Percentiles rank a stretch among this genome's conserved stretches.
Conservation (phyloP, 2,329 filamentous ascomycete genomes). For the Colletotrichum sp. region DNA sequence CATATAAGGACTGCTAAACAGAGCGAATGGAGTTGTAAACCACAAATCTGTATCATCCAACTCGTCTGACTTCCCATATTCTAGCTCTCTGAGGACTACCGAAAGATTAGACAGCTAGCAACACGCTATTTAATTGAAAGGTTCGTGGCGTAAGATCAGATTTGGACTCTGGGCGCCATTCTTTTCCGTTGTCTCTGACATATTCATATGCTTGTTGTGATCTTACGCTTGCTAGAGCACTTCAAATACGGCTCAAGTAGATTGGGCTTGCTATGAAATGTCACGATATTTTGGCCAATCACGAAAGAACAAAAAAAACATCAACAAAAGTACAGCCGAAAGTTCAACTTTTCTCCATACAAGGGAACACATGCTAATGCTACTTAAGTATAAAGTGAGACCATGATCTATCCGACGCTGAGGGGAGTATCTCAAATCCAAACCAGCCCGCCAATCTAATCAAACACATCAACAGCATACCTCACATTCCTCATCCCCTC, state of each 20-base stretch:
- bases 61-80: too few species aligned
- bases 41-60: not conserved
- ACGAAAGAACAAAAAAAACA: too few species aligned
- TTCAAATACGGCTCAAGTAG: not conserved
- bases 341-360: rapidly evolving
- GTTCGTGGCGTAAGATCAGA: not conserved
- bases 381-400: rapidly evolving
- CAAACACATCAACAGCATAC: slow-evolving; percentile 67
- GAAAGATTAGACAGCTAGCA: not conserved
- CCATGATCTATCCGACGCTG: not conserved
- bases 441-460: slow-evolving; percentile 31
- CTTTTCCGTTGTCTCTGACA: not conserved
- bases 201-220: not conserved
- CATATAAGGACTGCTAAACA: not conserved
- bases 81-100: not conserved
- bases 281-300: not conserved
- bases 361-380: not conserved
- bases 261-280: rapidly evolving
- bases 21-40: not conserved
- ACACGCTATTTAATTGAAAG: not conserved
- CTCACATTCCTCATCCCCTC: slow-evolving; percentile 56
- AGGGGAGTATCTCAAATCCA: not conserved
- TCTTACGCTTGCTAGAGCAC: not conserved
- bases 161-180: too few species aligned
- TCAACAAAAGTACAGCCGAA: too few species aligned